Evolutionary conservation across 768 basidiomycete genomes (phyloP), one percentile per base, ranked within the genome.

Genomic region (Trametes coccinea): DNA sequence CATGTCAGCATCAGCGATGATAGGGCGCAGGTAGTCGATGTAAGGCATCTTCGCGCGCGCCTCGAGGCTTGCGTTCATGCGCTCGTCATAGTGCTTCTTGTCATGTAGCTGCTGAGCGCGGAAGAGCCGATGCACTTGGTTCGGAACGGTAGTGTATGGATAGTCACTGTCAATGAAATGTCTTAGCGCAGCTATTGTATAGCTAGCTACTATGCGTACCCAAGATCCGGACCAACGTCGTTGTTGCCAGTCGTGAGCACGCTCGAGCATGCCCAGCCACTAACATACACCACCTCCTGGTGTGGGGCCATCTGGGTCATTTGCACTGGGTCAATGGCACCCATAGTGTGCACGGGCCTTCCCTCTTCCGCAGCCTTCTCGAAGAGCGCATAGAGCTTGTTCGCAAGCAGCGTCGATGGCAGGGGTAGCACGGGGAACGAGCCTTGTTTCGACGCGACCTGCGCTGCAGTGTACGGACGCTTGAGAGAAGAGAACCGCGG

Each of bases 71-170:
- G 84, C 79, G 14, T 82, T 79, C 75, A 92, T 79, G 34, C 93
- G 85, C 67, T 93, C 92, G 68, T 95, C 92, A 69, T 92, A 94
- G 69, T 95, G 90, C 70, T 95, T 96, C 76, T 86, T 88, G 78
- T 97, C 94, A 71, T 97, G 94, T 57, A 94, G 79, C 68, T 92
- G 90, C 73, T 97, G 95, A 0, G 95, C 92, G 54, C 92, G 90
- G 78, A 92, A 92, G 53, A 97, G 81, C 50, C 93, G 83, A 58
- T 96, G 91, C 0, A 97, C 95, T 72, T 96, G 94, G 71, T 97
- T 96, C 27, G 95, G 95, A 14, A 98, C 93, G 0, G 94, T 96
- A 9, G 93, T 95, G 74, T 97, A 97, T 1, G 95, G 93, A 72
- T 97, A 96, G 74, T 98, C 95, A 39, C 89, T 94, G 61, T 13